Conservation (phyloP, 2,329 filamentous ascomycete species). For the Diaporthe sp. region DNA sequence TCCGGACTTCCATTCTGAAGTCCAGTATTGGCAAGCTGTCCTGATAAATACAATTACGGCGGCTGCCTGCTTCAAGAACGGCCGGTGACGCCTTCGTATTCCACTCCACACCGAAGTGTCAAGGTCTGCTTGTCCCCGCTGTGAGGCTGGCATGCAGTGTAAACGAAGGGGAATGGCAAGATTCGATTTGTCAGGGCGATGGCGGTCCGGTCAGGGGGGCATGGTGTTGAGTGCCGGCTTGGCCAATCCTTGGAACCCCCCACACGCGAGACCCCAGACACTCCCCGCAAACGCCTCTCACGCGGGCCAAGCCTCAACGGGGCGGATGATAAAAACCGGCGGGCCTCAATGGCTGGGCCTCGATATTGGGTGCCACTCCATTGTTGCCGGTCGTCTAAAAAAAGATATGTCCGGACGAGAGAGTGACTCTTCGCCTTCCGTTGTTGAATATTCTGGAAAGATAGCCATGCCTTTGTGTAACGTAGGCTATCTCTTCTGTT, state of each 20-base stretch:
- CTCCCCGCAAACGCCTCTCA: constrained; percentile 19
- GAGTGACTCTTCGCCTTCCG: no score
- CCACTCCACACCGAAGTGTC: no score
- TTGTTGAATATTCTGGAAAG: no score
- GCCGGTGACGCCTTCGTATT: neutral
- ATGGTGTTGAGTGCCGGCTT: constrained; percentile 19
- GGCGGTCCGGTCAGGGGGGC: neutral
- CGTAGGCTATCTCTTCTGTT: neutral
- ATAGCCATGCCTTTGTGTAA: neutral
- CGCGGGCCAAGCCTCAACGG: neutral
- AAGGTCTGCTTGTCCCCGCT: neutral
- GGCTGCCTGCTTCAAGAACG: neutral
- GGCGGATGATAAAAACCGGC: neutral
- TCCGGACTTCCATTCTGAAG: neutral
- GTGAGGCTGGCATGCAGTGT: neutral
- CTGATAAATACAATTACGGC: neutral
- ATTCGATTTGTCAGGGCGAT: neutral
- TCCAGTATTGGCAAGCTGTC: no score
- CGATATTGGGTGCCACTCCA: neutral
- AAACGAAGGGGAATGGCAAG: neutral
- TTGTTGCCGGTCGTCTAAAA: neutral
- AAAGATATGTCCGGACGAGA: neutral
- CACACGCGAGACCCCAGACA: constrained; percentile 1
- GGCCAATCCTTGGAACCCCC: constrained; percentile 7
- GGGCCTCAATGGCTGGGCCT: neutral